A percentile compares a stretch with the other conserved stretches of the same genome.
Evolutionary conservation across 768 basidiomycete species (phyloP).

Genomic region (Psilocybe sp.): DNA sequence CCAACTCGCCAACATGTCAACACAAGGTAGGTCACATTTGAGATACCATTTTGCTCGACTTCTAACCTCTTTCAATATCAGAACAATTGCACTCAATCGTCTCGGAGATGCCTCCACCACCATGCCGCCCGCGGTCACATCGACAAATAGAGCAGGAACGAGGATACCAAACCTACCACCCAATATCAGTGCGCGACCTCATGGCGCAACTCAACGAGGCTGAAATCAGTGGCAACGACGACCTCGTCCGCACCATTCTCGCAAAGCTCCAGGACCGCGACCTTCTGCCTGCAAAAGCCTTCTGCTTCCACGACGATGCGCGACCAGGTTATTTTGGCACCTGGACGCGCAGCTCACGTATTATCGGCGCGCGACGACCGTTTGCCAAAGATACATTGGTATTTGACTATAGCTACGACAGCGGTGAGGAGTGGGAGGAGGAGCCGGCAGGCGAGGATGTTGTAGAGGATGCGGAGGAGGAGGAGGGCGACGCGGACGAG

Average conservation of each 20-base stretch:
- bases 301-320: conserved; percentile 81
- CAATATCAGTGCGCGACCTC: conserved; percentile 40
- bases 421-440: conserved; percentile 95
- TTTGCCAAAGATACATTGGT: conserved; percentile 73
- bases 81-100: conserved; percentile 39
- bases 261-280: conserved; percentile 58
- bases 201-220: conserved; percentile 72
- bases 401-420: conserved; percentile 91
- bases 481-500: conserved; percentile 55
- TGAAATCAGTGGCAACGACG: conserved; percentile 70
- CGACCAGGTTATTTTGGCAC: conserved; percentile 95
- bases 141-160: conserved; percentile 12
- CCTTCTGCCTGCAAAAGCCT: conserved; percentile 70
- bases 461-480: conserved; percentile 65
- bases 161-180: conserved; percentile 34
- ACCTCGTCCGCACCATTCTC: conserved; percentile 63
- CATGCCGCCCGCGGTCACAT: conserved; percentile 15
- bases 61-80: conserved; percentile 13
- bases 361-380: conserved; percentile 82
- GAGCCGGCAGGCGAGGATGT: conserved; percentile 80
- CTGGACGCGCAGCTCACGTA: conserved; percentile 79
- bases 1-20: conserved; percentile 31
- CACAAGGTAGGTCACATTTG: conserved; percentile 34
- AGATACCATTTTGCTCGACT: neutral
- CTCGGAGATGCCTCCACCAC: conserved; percentile 27